Percentiles rank a stretch among this genome's conserved stretches.
Evolutionary conservation across 768 basidiomycete genomes (phyloP).

Genomic region (Flagelloscypha sp.): DNA sequence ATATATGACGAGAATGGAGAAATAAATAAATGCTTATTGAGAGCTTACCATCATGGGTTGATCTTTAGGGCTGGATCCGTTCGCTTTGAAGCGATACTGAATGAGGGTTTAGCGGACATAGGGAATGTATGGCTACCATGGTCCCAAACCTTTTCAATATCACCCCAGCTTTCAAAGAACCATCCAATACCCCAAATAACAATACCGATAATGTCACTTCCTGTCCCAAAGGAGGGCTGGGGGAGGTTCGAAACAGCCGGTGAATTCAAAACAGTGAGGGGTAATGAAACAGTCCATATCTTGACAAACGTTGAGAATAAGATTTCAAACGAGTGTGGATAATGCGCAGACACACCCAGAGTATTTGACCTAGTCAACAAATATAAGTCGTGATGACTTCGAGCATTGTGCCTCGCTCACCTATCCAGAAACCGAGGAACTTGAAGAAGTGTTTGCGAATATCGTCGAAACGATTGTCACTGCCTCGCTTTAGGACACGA

Average conservation of each 20-base stretch:
- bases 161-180: constrained; percentile 45
- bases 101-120: neutral
- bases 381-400: neutral
- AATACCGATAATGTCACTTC: constrained; percentile 54
- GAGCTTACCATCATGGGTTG: constrained; percentile 35
- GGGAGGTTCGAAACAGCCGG: constrained; percentile 46
- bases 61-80: constrained; percentile 32
- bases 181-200: constrained; percentile 55
- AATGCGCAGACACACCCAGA: constrained; percentile 41
- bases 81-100: constrained; percentile 1
- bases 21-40: neutral
- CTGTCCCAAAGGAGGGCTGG: constrained; percentile 51
- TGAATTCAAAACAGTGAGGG: constrained; percentile 59
- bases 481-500: constrained; percentile 61
- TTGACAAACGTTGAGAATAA: constrained; percentile 8
- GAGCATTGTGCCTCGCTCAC: constrained; percentile 16
- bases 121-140: constrained; percentile 4
- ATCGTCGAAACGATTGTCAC: constrained; percentile 59
- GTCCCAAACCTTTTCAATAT: constrained; percentile 51
- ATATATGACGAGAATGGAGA: constrained; percentile 1
- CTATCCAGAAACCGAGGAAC: constrained; percentile 59
- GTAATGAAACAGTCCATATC: constrained; percentile 58
- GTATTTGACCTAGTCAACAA: constrained; percentile 36
- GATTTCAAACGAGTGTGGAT: neutral
- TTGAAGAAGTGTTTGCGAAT: constrained; percentile 60